These are phyloP conservation scores for Rhizophora mangle DNA, from an alignment of 345 rosid genomes.

Conservation along the genomic window DNA sequence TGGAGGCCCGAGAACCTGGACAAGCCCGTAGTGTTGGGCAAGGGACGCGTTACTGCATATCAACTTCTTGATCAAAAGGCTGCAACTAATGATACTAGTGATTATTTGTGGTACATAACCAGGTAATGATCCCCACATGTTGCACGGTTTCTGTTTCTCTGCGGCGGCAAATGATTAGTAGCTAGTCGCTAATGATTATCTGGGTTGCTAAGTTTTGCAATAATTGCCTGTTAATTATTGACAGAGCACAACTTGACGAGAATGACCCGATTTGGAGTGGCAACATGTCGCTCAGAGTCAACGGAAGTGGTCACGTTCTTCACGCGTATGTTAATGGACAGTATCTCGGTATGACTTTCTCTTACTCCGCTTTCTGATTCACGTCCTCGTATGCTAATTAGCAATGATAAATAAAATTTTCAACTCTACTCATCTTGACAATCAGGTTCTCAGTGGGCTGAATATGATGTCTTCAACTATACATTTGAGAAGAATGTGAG, in stretches of 20 bases:
- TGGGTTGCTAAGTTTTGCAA: background rate
- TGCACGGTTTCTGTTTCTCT: background rate
- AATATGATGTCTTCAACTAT: background rate
- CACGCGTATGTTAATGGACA: conserved; percentile 21
- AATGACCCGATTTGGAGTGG: conserved; percentile 10
- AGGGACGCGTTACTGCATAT: conserved; percentile 1
- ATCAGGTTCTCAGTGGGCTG: conserved; percentile 18
- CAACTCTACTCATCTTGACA: no score
- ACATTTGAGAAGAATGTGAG: conserved; percentile 8
- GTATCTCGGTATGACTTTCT: conserved; percentile 2
- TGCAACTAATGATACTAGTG: conserved; percentile 16
- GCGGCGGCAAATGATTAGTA: background rate
- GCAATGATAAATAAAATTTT: no score
- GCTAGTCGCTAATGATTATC: background rate
- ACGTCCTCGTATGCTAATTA: background rate
- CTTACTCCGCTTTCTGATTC: background rate
- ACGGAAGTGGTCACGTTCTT: conserved; percentile 15
- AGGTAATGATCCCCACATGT: background rate
- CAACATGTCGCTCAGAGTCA: conserved; percentile 11
- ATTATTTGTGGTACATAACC: conserved; percentile 25
- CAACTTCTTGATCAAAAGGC: conserved; percentile 19
- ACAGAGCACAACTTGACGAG: conserved; percentile 6
- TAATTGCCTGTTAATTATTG: background rate
- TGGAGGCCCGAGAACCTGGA: conserved; percentile 57
- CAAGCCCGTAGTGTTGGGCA: conserved; percentile 9